Conservation (phyloP, 2,329 filamentous ascomycete genomes). For the Pseudohalonectria lignicola region DNA sequence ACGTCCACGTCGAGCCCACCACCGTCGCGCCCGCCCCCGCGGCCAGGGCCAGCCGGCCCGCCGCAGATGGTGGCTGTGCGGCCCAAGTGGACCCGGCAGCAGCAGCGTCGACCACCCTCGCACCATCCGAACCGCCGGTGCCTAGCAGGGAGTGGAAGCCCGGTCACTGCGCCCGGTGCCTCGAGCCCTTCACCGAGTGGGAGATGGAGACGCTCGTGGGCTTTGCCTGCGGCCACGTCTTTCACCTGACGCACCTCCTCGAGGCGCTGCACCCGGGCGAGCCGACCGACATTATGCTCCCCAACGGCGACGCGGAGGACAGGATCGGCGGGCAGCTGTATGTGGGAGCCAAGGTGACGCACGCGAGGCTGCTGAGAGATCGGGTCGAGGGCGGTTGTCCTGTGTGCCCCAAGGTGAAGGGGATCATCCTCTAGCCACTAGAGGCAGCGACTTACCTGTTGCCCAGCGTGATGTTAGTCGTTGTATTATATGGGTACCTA, state of each 20-base stretch:
- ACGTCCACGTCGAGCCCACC: slow-evolving; percentile 30
- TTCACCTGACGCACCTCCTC: slow-evolving; percentile 64
- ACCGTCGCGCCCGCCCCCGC: slow-evolving; percentile 22
- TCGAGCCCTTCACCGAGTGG: slow-evolving; percentile 43
- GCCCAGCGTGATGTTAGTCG: too few relatives aligned
- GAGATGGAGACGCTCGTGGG: slow-evolving; percentile 66
- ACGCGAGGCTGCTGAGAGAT: slow-evolving; percentile 67
- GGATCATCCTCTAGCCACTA: too few relatives aligned
- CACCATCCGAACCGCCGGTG: not conserved
- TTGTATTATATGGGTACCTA: too few relatives aligned
- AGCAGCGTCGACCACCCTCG: slow-evolving; percentile 1
- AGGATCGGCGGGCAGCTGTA: not conserved
- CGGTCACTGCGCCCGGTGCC: slow-evolving; percentile 50
- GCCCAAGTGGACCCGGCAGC: slow-evolving; percentile 3
- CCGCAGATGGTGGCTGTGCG: slow-evolving; percentile 10
- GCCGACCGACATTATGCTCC: slow-evolving; percentile 34
- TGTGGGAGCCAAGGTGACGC: slow-evolving; percentile 76
- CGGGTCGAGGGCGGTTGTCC: slow-evolving; percentile 56
- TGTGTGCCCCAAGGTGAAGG: slow-evolving; percentile 34
- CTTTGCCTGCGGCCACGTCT: slow-evolving; percentile 74
- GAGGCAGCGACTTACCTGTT: too few relatives aligned
- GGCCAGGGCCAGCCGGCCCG: slow-evolving; percentile 4
- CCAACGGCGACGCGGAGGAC: too few relatives aligned
- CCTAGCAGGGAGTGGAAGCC: slow-evolving; percentile 23
- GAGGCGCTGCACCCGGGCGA: slow-evolving; percentile 35